Evolutionary conservation across 805 yeast species (phyloP), one percentile per base, ranked within the genome.

Genomic region (Candida chauliodis): DNA sequence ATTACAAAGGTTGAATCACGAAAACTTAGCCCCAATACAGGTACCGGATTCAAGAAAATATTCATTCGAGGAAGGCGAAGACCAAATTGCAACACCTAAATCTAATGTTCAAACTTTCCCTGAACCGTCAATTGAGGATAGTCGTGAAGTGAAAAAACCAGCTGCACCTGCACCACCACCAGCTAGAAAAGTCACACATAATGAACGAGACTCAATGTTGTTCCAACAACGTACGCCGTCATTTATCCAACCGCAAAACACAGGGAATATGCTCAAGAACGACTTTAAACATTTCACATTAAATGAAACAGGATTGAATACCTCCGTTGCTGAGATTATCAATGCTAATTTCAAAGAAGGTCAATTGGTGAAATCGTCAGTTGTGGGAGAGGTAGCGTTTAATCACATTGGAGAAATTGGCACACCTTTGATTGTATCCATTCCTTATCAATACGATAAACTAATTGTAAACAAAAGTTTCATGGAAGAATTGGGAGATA

Each of bases 321-420:
- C 90, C 2, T 83, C 95, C 33, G 67, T 89, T 46, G 90, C 93
- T n/a, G 98, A 91, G 63, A 79, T 84, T 9, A 69, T 87, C 45
- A 81, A 79, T 54, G 95, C 88, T 4, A 71, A 75, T 14, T 81
- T 81, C 59, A 78, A 75, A 45, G 86, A 81, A 52, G 95, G 95
- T 14, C 61, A 62, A 30, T 63, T 81, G 25, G 57, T 60, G 9
- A 72, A 76, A 24, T 75, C 87, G 6, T 79, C 81, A 53, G 71
- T 81, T 9, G 73, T 83, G 39, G 97, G 98, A 37, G 97, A 91
- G 62, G 69, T 90, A 48, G 95, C 96, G 0, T 76, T 89, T 56
- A 82, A 82, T 50, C 86, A 79, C 55, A 47, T 47, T 19, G 49
- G 55, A 19, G 59, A 39, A 8, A 16, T 40, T 1, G 23, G 36